A percentile compares a stretch with the other conserved stretches of the same genome.
These are phyloP conservation scores for Nidula niveotomentosa DNA, from an alignment of 1,284 basidiomycete species.

Conservation along the genomic window DNA sequence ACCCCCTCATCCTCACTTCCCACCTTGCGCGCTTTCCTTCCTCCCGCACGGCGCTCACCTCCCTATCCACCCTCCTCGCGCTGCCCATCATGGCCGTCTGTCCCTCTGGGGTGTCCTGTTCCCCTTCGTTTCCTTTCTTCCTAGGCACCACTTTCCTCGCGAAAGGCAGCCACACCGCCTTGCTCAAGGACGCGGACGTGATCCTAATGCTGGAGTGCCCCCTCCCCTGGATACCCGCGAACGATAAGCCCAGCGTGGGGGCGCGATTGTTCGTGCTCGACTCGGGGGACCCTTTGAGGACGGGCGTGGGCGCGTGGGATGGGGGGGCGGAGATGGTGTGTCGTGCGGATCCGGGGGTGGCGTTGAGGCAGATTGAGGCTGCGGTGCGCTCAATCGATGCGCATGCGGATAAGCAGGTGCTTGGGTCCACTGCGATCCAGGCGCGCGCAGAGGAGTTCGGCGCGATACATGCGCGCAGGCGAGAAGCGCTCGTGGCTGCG, in stretches of 20 bases:
- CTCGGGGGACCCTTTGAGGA: conserved; percentile 60
- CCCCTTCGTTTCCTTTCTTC: conserved; percentile 56
- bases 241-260: conserved; percentile 37
- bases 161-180: conserved; percentile 38
- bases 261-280: conserved; percentile 62
- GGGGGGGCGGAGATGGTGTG: conserved; percentile 57
- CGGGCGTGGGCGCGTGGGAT: conserved; percentile 51
- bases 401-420: conserved; percentile 13
- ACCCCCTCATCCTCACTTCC: conserved; percentile 66
- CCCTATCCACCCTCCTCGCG: conserved; percentile 48
- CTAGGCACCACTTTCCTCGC: conserved; percentile 47
- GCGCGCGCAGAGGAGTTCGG: conserved; percentile 14
- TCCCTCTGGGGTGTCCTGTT: conserved; percentile 51
- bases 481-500: conserved; percentile 19
- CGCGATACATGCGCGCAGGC: conserved; percentile 21
- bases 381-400: conserved; percentile 19
- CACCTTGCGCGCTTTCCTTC: conserved; percentile 56
- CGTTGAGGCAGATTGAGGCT: conserved; percentile 49
- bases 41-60: conserved; percentile 45
- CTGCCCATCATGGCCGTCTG: conserved; percentile 57
- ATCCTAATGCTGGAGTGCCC: conserved; percentile 65
- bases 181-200: conserved; percentile 56
- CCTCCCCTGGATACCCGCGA: conserved; percentile 63
- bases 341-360: conserved; percentile 53
- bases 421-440: conserved; percentile 10